Base-by-base conservation (phyloP, 192 early-diverging fungal genomes). In the Irineochytrium annulatum region DNA sequence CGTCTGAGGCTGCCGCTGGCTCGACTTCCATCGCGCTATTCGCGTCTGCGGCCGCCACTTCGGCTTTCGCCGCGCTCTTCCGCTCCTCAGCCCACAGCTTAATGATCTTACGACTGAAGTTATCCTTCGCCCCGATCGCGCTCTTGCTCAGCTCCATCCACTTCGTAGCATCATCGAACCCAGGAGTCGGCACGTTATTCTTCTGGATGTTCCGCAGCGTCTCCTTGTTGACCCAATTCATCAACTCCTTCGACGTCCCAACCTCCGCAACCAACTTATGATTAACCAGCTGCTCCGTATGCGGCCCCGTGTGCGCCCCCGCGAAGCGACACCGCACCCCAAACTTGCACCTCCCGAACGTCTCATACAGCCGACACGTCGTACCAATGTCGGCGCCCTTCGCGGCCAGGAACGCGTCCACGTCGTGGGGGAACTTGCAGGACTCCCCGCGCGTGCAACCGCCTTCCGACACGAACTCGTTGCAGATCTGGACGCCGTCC, bases 351-450 rank as follows among this genome's bases (percentile, higher is more conserved):
- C 70, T 67, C 69, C 94, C 94, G 71, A 75, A 90, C 5, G 69
- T 37, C 1, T 87, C 84, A 70, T 87, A 90, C 14, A 83, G 65
- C 4, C 77, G 75, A 64, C 95, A 98, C 4, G 43, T 55, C 3
- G 70, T 59, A 0, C 88, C 91, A 3, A 98, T 51, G 68, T 98
- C 93, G 5, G 78, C 69, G 8, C 67, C 82, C 58, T 93, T 96
- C n/a, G 67, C 39, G 0, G 68, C 76, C 34, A 97, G 43, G 55
- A 89, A 98, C 17, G 62, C 77, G 3, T 71, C 68, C 1, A 92
- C 56, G 62, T 97, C 91, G 75, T 98, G 95, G 43, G 75, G 85
- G 43, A 76, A 88, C 57, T 76, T 81, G 74, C 95, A 98, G 3
- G 75, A 78, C 16, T 46, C 57, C 1, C 80, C 76, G 28, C 68